Evolutionary conservation across 495 filamentous ascomycete genomes (phyloP).

Genomic region (Lepraria neglecta): DNA sequence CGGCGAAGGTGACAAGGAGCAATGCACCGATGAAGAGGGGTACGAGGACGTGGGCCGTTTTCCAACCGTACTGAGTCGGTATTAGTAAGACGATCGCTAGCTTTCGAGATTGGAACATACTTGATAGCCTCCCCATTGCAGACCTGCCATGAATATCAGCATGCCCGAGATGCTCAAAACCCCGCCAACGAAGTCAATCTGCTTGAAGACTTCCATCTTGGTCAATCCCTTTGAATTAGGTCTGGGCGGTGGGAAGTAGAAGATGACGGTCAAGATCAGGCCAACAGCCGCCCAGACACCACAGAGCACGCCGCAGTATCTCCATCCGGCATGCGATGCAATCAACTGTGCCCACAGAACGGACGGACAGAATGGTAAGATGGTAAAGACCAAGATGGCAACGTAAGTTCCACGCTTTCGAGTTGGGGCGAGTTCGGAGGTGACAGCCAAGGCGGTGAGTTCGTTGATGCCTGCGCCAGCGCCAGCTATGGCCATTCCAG

Average conservation of each 20-base stretch:
- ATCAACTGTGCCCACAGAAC: slow-evolving; percentile 68
- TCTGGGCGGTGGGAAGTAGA: slow-evolving; percentile 62
- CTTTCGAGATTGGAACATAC: slow-evolving; percentile 28
- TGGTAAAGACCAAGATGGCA: slow-evolving; percentile 59
- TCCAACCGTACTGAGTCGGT: slow-evolving; percentile 50
- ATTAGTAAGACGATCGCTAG: slow-evolving; percentile 12
- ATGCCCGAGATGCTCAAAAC: slow-evolving; percentile 59
- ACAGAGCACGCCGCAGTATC: slow-evolving; percentile 57
- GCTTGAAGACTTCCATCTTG: slow-evolving; percentile 45
- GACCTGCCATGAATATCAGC: slow-evolving; percentile 57
- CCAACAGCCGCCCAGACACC: slow-evolving; percentile 57
- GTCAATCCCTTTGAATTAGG: slow-evolving; percentile 47
- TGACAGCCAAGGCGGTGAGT: slow-evolving; percentile 61
- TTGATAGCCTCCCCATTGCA: slow-evolving; percentile 66
- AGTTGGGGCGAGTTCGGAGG: slow-evolving; percentile 63
- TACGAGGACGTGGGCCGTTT: slow-evolving; percentile 51
- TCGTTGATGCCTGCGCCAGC: slow-evolving; percentile 60
- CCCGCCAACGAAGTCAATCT: slow-evolving; percentile 62
- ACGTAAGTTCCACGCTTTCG: slow-evolving; percentile 63
- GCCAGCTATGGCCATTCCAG: slow-evolving; percentile 56
- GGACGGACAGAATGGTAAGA: slow-evolving; percentile 61
- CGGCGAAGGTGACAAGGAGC: slow-evolving; percentile 48
- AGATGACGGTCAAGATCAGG: slow-evolving; percentile 52
- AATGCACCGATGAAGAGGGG: slow-evolving; percentile 52
- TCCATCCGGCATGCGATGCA: slow-evolving; percentile 51